Base-by-base conservation (phyloP, 163 green algal genomes). In the Chlorella variabilis region DNA sequence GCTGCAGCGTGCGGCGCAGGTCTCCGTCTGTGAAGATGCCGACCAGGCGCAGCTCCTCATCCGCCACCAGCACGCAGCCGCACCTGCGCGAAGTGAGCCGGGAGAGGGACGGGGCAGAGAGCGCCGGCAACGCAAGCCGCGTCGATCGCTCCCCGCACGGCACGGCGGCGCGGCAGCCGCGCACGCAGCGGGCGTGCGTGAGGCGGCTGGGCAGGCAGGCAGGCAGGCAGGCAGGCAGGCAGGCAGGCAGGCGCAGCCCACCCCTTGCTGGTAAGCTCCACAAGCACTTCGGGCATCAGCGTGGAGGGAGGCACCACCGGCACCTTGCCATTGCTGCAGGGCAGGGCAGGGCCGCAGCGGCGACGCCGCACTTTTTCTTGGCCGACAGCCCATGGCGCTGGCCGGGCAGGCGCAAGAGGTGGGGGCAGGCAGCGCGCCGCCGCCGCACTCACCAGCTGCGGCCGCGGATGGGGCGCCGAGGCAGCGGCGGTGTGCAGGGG, bases 11-110 rank as follows among this genome's bases (percentile, higher is more conserved):
- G 29, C 90, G 77, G 7, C 90, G 84, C 41, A 94, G 80, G 79
- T 94, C 90, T 5, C 90, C 90, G 49, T 94, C 90, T 8, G 90
- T 94, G 80, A 92, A 94, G 17, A 88, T 90, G 34, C 90, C 90
- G 21, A 84, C 59, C 38, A 94, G 88, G 34, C 42, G 34, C 25
- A 51, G 20, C n/a, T 31, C 79, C 34, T 36, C 49, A 31, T 84
- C 78, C 29, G 81, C 71, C 33, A 94, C 87, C 58, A 94, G 78
- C 68, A 94, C 75, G 66, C 90, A 94, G 39, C 90, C 90, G 20
- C 71, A 87, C 36, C 65, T 78, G 66, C 66, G 62, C 9, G n/a
- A n/a, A n/a, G n/a, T 18, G 21, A 31, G 65, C 15, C 21, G 18
- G 38, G 65, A 27, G 21, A 4, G 25, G 17, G 67, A n/a, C 54